Base-by-base conservation (phyloP, 1,284 basidiomycete species). In the Papiliotrema nemorosa region DNA sequence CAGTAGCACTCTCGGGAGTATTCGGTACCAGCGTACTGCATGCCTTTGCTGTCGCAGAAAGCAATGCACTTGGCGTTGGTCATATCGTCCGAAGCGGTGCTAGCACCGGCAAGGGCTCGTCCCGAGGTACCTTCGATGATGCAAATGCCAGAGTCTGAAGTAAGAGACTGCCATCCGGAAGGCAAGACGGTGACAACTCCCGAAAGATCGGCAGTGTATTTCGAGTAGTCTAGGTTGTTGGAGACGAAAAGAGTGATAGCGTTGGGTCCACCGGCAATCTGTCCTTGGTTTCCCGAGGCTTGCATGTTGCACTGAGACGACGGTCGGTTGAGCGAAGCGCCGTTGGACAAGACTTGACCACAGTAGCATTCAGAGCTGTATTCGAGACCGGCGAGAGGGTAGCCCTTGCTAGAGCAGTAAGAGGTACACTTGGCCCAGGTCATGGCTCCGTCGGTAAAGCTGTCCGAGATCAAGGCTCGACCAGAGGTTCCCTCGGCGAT, bases 1-100 rank as follows among this genome's bases (percentile, higher is more conserved):
- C 63, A 70, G 54, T 59, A 63, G 50, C 70, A 73, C 51, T 70
- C 63, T 5, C 37, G 34, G 3, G n/a, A n/a, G n/a, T n/a, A n/a
- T n/a, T n/a, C n/a, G n/a, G n/a, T n/a, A n/a, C n/a, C n/a, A n/a
- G 58, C 58, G 27, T 46, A 43, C 20, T 39, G 18, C 39, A 49
- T 42, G 7, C 55, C 55, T 25, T 49, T 26, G 35, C 33, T 24
- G 5, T 33, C 36, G 27, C 59, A 61, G 57, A 44, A 61, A 42
- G 36, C n/a, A 21, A 55, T 44, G 38, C 59, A 61, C 22, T 41
- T 29, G 40, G 34, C 33, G n/a, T 47, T 46, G 29, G 59, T 61
- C 59, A 61, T 59, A 22, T 20, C 34, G 14, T 35, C 14, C 34
- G 22, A 14, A 27, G 45, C 40, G 31, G 41, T 44, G 13, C 51